Percentiles rank a stretch among this genome's conserved stretches.
phyloP scores from a whole-genome alignment of 768 basidiomycete genomes.

The Termitomyces sp. region DNA sequence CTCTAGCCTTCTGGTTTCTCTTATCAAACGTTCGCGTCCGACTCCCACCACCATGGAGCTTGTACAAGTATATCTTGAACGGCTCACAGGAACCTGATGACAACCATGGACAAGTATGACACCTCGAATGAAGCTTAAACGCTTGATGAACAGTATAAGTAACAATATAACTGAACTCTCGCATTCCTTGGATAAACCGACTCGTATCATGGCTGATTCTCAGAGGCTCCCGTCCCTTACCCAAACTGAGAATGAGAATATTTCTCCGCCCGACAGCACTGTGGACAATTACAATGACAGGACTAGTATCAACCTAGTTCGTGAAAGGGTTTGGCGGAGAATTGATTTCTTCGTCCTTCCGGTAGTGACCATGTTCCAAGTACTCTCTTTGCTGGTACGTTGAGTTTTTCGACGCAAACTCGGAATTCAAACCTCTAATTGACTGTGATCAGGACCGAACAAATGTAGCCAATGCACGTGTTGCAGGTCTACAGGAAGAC shows the following conservation, averaged over 20 bases:
- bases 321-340: slow-evolving; percentile 25
- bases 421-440: too few species aligned
- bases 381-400: slow-evolving; percentile 35
- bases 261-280: not conserved
- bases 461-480: slow-evolving; percentile 38
- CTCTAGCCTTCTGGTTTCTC: too few species aligned
- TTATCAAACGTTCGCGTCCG: too few species aligned
- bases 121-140: not conserved
- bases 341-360: slow-evolving; percentile 36
- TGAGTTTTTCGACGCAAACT: slow-evolving; percentile 47
- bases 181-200: not conserved
- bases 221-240: not conserved
- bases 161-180: not conserved
- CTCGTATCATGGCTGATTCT: not conserved
- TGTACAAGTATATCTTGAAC: too few species aligned
- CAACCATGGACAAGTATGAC: not conserved
- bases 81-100: not conserved
- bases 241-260: not conserved
- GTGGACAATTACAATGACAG: not conserved
- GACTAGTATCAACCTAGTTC: not conserved
- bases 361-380: slow-evolving; percentile 31
- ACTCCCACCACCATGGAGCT: too few species aligned
- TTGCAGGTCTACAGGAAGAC: slow-evolving; percentile 57
- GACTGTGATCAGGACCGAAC: not conserved
- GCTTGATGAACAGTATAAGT: not conserved